These are phyloP conservation scores for Marasmius fiardii DNA, from an alignment of 1,284 basidiomycete species.

Conservation along the genomic window DNA sequence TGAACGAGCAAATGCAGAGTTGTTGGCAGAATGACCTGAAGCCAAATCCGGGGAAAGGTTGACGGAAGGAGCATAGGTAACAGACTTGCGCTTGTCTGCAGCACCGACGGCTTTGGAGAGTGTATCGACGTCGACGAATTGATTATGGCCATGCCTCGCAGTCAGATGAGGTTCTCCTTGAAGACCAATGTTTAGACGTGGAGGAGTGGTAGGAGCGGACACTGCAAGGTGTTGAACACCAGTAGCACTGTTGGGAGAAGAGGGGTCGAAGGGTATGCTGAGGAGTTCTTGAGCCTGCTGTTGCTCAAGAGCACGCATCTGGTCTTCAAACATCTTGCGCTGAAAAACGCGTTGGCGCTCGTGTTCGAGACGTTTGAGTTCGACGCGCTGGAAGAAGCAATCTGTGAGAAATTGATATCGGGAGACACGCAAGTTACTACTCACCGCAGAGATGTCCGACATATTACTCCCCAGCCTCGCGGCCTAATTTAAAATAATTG, in stretches of 20 bases:
- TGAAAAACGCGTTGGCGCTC: conserved; percentile 84
- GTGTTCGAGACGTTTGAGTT: conserved; percentile 88
- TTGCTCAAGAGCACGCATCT: conserved; percentile 89
- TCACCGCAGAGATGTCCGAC: conserved; percentile 74
- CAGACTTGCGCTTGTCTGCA: conserved; percentile 78
- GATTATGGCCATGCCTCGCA: conserved; percentile 35
- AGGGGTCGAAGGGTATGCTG: conserved; percentile 63
- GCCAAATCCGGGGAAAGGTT: conserved; percentile 67
- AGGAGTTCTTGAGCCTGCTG: conserved; percentile 86
- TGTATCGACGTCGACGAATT: conserved; percentile 54
- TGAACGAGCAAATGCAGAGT: conserved; percentile 46
- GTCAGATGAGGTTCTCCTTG: conserved; percentile 45
- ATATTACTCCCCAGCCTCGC: conserved; percentile 81
- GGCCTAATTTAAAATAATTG: conserved; percentile 42
- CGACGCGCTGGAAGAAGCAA: conserved; percentile 62
- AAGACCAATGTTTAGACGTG: conserved; percentile 66
- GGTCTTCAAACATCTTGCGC: conserved; percentile 88
- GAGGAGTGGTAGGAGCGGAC: conserved; percentile 80
- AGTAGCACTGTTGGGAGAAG: conserved; percentile 30
- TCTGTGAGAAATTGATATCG: neutral
- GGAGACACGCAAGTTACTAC: conserved; percentile 27
- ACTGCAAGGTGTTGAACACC: conserved; percentile 68
- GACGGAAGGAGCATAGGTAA: conserved; percentile 76
- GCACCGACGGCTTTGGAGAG: conserved; percentile 64
- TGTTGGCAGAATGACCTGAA: conserved; percentile 35